Evolutionary conservation across 2,329 filamentous ascomycete species (phyloP), one percentile per base, ranked within the genome.

Genomic region (Phoma sp.): DNA sequence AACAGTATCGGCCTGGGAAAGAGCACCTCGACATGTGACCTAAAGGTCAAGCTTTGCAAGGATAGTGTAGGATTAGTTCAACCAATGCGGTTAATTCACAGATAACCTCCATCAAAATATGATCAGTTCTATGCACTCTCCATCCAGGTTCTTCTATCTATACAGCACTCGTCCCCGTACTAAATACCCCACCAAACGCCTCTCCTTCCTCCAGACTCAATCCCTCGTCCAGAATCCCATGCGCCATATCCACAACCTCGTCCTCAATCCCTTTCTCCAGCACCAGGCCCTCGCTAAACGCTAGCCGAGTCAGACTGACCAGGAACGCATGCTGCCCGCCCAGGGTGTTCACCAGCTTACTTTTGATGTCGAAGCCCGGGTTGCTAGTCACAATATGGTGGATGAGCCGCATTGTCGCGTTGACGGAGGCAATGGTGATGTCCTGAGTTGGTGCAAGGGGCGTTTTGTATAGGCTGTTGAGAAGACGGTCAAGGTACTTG

Each of bases 311-410:
- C 39, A 99, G 78, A 2, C 86, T 86, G 8, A 97, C 84, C 1
- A 96, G 79, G 66, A 96, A 93, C 47, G 92, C 91, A 67, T 96
- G 91, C 46, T 86, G 84, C 0, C 88, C 90, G 3, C 91, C 90
- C 4, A 85, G 82, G 0, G 90, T 84, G 7, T 83, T 83, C 0
- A 83, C 81, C 4, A 96, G 79, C 71, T 93, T 96, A 43, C 84
- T 82, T 43, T 86, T 83, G 58, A 96, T 84, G 61, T 93, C 75
- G 63, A 88, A 80, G 18, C 83, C 77, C 4, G 89, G 83, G 68
- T 92, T 89, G 18, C 72, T 77, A 2, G 77, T 82, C 11, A 86
- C 76, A 13, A 90, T 74, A 54, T 84, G 80, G 66, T 86, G 83
- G 5, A 89, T 75, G 3, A 90, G 70, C n/a, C 82, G 80, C 59